Evolutionary conservation across 2,329 filamentous ascomycete genomes (phyloP).

Genomic region (Monilinia laxa): DNA sequence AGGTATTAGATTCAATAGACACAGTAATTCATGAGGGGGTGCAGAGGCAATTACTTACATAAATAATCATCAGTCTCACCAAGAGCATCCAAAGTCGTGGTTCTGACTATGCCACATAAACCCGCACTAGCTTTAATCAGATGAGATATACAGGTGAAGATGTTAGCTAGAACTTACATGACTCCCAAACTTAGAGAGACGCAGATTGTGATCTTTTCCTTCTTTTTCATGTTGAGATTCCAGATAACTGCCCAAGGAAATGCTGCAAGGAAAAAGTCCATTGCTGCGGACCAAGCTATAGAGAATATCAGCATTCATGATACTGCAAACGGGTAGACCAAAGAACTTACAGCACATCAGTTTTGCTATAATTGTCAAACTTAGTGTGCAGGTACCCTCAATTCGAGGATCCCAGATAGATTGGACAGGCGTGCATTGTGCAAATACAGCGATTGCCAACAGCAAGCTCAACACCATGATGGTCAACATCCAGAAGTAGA

Average conservation of each 20-base stretch:
- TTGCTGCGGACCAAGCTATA: slow-evolving; percentile 2
- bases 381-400: slow-evolving; percentile 10
- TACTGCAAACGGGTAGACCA: neutral
- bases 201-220: slow-evolving; percentile 19
- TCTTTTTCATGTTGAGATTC: slow-evolving; percentile 13
- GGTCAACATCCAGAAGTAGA: slow-evolving; percentile 12
- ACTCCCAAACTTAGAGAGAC: slow-evolving; percentile 11
- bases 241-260: slow-evolving; percentile 11
- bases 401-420: slow-evolving; percentile 14
- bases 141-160: neutral
- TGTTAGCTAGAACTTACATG: neutral
- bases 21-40: neutral
- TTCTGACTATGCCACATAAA: slow-evolving; percentile 1
- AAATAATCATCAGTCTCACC: slow-evolving; percentile 7
- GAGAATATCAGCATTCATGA: neutral
- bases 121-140: neutral
- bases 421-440: slow-evolving; percentile 5
- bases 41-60: neutral
- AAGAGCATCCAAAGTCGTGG: slow-evolving; percentile 10
- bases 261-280: slow-evolving; percentile 18
- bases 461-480: slow-evolving; percentile 11
- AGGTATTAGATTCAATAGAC: neutral
- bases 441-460: slow-evolving; percentile 5
- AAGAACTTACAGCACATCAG: slow-evolving; percentile 14
- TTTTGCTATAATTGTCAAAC: slow-evolving; percentile 9